These are phyloP conservation scores for Skeletonema tropicum DNA, from an alignment of 108 stramenopile species.

Conservation along the genomic window DNA sequence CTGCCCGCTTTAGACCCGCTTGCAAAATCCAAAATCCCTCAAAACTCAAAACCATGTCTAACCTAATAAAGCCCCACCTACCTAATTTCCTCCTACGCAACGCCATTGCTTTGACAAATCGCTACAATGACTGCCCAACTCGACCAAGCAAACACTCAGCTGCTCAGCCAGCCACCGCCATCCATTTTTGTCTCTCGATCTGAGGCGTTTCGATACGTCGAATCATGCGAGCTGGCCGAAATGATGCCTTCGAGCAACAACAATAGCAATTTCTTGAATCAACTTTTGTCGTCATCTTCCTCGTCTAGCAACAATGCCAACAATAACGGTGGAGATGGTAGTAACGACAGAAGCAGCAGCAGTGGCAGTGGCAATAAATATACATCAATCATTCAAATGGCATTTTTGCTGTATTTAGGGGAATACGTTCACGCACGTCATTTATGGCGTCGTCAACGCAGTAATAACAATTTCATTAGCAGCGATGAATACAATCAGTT, in stretches of 20 bases:
- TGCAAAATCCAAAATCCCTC: too few species aligned
- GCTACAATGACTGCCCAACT: too few species aligned
- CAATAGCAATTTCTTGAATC: background rate
- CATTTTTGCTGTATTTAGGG: slow-evolving; percentile 43
- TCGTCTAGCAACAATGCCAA: background rate
- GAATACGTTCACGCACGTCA: slow-evolving; percentile 51
- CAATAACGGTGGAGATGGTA: background rate
- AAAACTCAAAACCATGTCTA: too few species aligned
- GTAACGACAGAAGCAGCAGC: too few species aligned
- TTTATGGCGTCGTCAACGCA: slow-evolving; percentile 37
- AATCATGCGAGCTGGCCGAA: slow-evolving; percentile 46
- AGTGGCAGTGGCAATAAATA: background rate
- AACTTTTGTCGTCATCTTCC: background rate
- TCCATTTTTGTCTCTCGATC: slow-evolving; percentile 34
- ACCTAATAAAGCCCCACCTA: too few species aligned
- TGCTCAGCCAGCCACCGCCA: slow-evolving; percentile 9
- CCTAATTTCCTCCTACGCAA: too few species aligned
- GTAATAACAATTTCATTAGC: background rate
- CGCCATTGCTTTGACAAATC: too few species aligned
- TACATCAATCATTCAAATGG: slow-evolving; percentile 44
- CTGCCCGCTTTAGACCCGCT: too few species aligned
- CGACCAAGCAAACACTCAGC: too few species aligned
- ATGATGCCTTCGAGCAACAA: slow-evolving; percentile 18
- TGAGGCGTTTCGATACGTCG: slow-evolving; percentile 26
- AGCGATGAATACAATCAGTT: slow-evolving; percentile 23